These are phyloP conservation scores for Solanum rostratum DNA, from an alignment of 257 asterid species.

Conservation along the genomic window DNA sequence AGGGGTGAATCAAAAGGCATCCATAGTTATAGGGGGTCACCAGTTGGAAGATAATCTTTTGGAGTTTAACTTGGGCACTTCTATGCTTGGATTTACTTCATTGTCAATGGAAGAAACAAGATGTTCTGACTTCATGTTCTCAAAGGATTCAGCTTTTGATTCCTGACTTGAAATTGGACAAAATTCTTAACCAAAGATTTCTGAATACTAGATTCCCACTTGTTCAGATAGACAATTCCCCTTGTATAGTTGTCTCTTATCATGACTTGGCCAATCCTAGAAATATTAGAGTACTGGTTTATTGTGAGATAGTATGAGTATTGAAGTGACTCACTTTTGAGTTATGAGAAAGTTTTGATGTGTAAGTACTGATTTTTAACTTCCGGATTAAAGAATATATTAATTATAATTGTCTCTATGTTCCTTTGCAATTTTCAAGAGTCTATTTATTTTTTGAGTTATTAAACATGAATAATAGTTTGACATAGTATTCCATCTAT, in stretches of 20 bases:
- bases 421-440: too few relatives aligned
- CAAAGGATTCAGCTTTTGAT: background rate
- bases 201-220: background rate
- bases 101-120: slow-evolving; percentile 13
- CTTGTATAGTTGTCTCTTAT: background rate
- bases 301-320: background rate
- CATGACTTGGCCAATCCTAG: background rate
- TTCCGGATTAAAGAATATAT: background rate
- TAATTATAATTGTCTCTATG: background rate
- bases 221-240: background rate
- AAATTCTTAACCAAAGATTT: background rate
- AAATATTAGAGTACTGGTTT: background rate
- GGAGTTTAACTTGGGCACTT: slow-evolving; percentile 61
- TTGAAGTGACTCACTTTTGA: background rate
- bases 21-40: slow-evolving; percentile 62
- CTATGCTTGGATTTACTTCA: slow-evolving; percentile 74
- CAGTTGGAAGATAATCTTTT: slow-evolving; percentile 65
- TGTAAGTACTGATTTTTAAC: background rate
- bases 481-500: too few relatives aligned
- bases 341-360: background rate
- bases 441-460: too few relatives aligned
- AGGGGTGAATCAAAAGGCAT: slow-evolving; percentile 34
- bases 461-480: too few relatives aligned
- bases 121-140: slow-evolving; percentile 32
- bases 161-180: background rate